Percentiles rank a stretch among this genome's conserved stretches.
These are phyloP conservation scores for Picea mariana DNA, from an alignment of 83 land plant genomes.

Conservation along the genomic window DNA sequence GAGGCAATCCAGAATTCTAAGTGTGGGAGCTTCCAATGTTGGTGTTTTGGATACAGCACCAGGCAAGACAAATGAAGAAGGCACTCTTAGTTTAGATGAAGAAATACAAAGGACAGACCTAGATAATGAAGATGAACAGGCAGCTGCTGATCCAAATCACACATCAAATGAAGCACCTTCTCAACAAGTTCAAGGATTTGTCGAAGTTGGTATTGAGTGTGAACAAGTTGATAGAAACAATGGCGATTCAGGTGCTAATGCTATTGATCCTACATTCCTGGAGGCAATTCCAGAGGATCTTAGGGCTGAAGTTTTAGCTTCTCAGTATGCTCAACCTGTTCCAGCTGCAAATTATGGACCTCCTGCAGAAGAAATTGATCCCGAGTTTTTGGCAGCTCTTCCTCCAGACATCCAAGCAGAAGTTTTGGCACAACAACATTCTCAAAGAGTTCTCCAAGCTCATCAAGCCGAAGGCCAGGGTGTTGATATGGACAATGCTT, in stretches of 20 bases:
- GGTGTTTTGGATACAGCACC: no score
- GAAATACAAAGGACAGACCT: slow-evolving; percentile 36
- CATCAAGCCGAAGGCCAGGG: slow-evolving; percentile 49
- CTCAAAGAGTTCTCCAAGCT: slow-evolving; percentile 33
- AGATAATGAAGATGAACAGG: slow-evolving; percentile 19
- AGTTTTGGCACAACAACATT: slow-evolving; percentile 44
- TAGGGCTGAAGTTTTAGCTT: slow-evolving; percentile 52
- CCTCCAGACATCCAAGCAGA: slow-evolving; percentile 61
- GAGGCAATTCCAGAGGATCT: slow-evolving; percentile 58
- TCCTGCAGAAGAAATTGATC: slow-evolving; percentile 52
- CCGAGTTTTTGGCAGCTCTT: slow-evolving; percentile 54
- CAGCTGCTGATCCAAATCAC: slow-evolving; percentile 17
- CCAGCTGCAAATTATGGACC: slow-evolving; percentile 28
- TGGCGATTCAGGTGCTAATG: neutral
- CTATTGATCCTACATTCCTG: slow-evolving; percentile 51
- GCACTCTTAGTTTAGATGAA: slow-evolving; percentile 8
- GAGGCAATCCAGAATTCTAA: slow-evolving; percentile 21
- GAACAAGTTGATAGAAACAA: slow-evolving; percentile 25
- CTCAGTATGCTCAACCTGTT: slow-evolving; percentile 37
- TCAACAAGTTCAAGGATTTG: neutral
- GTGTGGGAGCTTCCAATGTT: no score
- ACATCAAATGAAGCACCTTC: slow-evolving; percentile 20
- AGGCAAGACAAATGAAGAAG: no score
- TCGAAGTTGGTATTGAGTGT: slow-evolving; percentile 21
- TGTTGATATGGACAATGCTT: slow-evolving; percentile 60